phyloP scores from a whole-genome alignment of 1,284 basidiomycete species.

The Cystobasidium slooffiae region DNA sequence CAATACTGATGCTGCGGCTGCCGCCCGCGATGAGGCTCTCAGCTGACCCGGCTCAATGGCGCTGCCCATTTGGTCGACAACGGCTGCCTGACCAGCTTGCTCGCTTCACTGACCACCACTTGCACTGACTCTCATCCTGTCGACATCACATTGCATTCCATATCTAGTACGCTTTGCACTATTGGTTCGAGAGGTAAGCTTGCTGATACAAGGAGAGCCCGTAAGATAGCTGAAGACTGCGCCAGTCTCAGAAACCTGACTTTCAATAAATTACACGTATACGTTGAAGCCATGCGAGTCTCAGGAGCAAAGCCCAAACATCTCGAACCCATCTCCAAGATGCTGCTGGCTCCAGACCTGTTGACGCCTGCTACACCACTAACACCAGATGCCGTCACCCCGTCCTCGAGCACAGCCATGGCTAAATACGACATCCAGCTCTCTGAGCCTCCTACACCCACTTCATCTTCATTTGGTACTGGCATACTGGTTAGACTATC shows the following conservation, averaged over 20 bases:
- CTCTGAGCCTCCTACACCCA: slow-evolving; percentile 39
- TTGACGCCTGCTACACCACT: slow-evolving; percentile 30
- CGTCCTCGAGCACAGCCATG: slow-evolving; percentile 26
- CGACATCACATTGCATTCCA: background rate
- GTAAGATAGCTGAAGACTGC: too few species aligned
- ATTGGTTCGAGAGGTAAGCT: too few species aligned
- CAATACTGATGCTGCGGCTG: too few species aligned
- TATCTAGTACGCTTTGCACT: background rate
- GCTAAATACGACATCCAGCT: slow-evolving; percentile 18
- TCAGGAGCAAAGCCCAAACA: slow-evolving; percentile 20
- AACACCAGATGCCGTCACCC: slow-evolving; percentile 26
- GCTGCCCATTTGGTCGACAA: slow-evolving; percentile 6
- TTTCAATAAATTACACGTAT: too few species aligned
- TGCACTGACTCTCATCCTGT: background rate
- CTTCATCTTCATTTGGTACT: slow-evolving; percentile 22
- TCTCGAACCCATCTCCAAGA: slow-evolving; percentile 17
- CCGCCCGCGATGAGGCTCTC: too few species aligned
- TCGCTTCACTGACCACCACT: background rate
- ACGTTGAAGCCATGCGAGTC: slow-evolving; percentile 3
- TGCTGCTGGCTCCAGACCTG: slow-evolving; percentile 26
- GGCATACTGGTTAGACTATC: slow-evolving; percentile 32
- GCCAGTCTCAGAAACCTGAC: too few species aligned
- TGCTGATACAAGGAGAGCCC: too few species aligned
- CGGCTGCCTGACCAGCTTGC: background rate
- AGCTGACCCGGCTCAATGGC: slow-evolving; percentile 19